Evolutionary conservation across 176 grass and related monocot species (phyloP), one percentile per base, ranked within the genome.

Genomic region (Cymbopogon citratus): DNA sequence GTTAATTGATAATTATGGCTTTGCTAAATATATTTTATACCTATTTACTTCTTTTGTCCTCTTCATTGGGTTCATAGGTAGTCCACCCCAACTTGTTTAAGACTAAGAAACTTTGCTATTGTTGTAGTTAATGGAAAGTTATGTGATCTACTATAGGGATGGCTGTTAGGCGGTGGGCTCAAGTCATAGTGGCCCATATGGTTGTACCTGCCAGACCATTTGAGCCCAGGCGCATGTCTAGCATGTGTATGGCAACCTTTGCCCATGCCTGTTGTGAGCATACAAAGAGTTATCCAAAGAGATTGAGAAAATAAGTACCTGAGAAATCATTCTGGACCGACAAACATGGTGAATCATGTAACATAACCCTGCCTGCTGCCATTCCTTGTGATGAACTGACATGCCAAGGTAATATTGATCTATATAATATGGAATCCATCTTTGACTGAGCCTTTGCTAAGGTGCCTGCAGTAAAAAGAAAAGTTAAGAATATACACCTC

Each of bases 1-100:
- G 16, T 84, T 84, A 13, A 48, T 68, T 48, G 48, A 44, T 81
- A 87, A 44, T 62, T 81, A 24, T 45, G 31, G 26, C 44, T 51
- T 33, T 51, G 31, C 25, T 31, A 49, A 14, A 48, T 73, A 18
- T 46, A 24, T 71, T 26, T 24, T 72, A 25, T 26, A 24, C 6
- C 70, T 25, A 48, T 71, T 13, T 69, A 48, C 16, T 8, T 51
- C 3, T 71, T 48, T 51, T 74, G n/a, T 19, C 25, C 14, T 19
- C 70, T 28, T 48, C 44, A 28, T 44, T 78, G 9, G 60, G 14
- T 73, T 71, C 31, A 9, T 49, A 15, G 6, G 13, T 26, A 72
- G 24, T 9, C 40, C 48, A 46, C 24, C 70, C 69, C 14, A 73
- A 73, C 43, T 49, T 73, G 41, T 1, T 49, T 73, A 48, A 18